Evolutionary conservation across 2,329 filamentous ascomycete genomes (phyloP), one percentile per base, ranked within the genome.

Genomic region (Lizonia empirigonia): DNA sequence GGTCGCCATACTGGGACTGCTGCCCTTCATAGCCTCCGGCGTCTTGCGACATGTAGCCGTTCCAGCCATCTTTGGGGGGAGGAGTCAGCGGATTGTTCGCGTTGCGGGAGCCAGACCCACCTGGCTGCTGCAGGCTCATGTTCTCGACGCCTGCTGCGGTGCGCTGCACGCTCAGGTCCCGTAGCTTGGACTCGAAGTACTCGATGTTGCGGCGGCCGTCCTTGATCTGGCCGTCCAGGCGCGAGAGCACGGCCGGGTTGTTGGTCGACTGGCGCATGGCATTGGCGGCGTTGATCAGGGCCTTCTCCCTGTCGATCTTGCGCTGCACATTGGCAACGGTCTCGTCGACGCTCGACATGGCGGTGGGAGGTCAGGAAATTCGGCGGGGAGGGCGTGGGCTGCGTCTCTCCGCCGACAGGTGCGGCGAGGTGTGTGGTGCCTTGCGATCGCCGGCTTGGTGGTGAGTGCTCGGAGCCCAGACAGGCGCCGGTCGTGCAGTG

Each of bases 301-400:
- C 89, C 82, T 92, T 93, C 78, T 99, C 94, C 74, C 93, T 87
- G 81, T 97, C 91, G 76, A 99, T 97, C 88, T 99, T 97, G 80
- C 87, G 89, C 78, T 89, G 86, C 78, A 99, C 91, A 75, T 91
- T 89, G 77, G 85, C 85, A 76, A 86, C 82, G 60, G 84, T 80
- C 63, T 85, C 81, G 70, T 86, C 82, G 72, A 83, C 78, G 71
- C 78, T 79, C 78, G 63, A 58, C 81, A 85, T 85, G 71, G 62
- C 78, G 74, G 73, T 70, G 61, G 57, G 33, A 42, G 56, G 20
- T 46, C 39, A 53, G 27, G 36, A 38, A 30, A 18, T 40, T 47
- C 54, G 59, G 60, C 59, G 60, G 62, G 60, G 61, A 64, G 62
- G 50, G 57, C 59, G 58, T 45, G 30, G 18, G 57, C 39, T 44